Evolutionary conservation across 306 rosid species (phyloP).

Genomic region (Bauhinia variegata): DNA sequence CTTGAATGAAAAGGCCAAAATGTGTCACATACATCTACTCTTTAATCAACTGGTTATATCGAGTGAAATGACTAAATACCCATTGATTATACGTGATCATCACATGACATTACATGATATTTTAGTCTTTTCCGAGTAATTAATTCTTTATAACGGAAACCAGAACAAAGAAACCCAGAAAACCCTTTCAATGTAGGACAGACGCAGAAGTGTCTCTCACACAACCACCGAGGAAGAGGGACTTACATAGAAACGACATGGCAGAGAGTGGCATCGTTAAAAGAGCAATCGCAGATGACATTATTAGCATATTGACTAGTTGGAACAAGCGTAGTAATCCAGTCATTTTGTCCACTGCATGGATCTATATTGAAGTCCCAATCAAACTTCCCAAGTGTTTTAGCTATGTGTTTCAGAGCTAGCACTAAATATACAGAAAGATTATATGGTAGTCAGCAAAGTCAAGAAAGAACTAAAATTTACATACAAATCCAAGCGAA

Average conservation of each 20-base stretch:
- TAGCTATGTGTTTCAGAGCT: slow-evolving; percentile 47
- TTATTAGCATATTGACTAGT: neutral
- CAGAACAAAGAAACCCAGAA: too few relatives aligned
- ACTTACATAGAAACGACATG: slow-evolving; percentile 46
- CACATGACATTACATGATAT: too few relatives aligned
- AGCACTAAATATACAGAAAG: slow-evolving; percentile 22
- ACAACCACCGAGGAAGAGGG: neutral
- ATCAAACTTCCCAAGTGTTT: slow-evolving; percentile 46
- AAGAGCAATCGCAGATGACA: slow-evolving; percentile 34
- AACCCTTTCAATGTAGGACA: neutral
- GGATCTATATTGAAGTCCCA: slow-evolving; percentile 61
- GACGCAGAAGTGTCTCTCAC: neutral
- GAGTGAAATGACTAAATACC: too few relatives aligned
- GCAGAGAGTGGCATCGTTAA: slow-evolving; percentile 30
- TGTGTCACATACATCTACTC: too few relatives aligned
- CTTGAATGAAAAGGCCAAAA: too few relatives aligned
- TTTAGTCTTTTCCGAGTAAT: too few relatives aligned
- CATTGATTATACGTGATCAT: too few relatives aligned
- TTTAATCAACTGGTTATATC: too few relatives aligned
- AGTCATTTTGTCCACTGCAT: slow-evolving; percentile 38
- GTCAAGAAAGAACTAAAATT: neutral
- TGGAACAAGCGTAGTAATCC: slow-evolving; percentile 3
- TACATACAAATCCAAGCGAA: too few relatives aligned
- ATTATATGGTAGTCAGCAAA: neutral
- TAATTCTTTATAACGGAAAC: too few relatives aligned